A percentile compares a stretch with the other conserved stretches of the same genome.
Evolutionary conservation across 768 basidiomycete species (phyloP).

Genomic region (Trametes elegans): DNA sequence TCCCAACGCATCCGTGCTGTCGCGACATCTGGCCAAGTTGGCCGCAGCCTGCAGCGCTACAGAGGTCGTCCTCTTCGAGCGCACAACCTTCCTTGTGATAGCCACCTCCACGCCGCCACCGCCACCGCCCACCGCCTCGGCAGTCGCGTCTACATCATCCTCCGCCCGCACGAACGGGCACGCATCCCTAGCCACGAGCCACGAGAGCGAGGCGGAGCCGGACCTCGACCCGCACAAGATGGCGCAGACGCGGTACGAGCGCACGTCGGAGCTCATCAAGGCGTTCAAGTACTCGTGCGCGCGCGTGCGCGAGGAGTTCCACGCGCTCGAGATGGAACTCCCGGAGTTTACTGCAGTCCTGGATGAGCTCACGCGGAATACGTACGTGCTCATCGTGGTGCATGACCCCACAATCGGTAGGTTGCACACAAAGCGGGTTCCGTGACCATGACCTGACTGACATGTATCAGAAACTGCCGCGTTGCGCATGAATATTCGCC

Average conservation of each 20-base stretch:
- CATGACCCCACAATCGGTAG: conserved; percentile 87
- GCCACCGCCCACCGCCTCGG: conserved; percentile 12
- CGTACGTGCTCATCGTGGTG: conserved; percentile 87
- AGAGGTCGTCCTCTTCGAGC: conserved; percentile 95
- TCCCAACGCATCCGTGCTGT: conserved; percentile 89
- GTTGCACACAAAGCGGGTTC: conserved; percentile 18
- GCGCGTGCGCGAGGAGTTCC: conserved; percentile 81
- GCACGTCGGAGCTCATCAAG: conserved; percentile 92
- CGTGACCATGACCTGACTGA: not conserved
- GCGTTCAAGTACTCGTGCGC: conserved; percentile 92
- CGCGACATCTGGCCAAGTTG: conserved; percentile 82
- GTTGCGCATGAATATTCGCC: conserved; percentile 81
- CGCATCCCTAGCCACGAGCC: conserved; percentile 3
- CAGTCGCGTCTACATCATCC: conserved; percentile 23
- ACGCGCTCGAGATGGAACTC: conserved; percentile 83
- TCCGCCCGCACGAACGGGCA: conserved; percentile 29
- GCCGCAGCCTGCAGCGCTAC: conserved; percentile 86
- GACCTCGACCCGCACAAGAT: conserved; percentile 44
- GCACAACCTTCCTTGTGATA: conserved; percentile 97
- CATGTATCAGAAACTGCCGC: conserved; percentile 74
- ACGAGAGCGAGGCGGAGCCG: conserved; percentile 15
- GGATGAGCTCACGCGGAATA: conserved; percentile 90
- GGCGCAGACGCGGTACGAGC: conserved; percentile 74
- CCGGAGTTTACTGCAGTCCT: conserved; percentile 85
- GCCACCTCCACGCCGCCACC: conserved; percentile 67